phyloP scores from a whole-genome alignment of 805 yeast species.

The Yarrowia divulgata region DNA sequence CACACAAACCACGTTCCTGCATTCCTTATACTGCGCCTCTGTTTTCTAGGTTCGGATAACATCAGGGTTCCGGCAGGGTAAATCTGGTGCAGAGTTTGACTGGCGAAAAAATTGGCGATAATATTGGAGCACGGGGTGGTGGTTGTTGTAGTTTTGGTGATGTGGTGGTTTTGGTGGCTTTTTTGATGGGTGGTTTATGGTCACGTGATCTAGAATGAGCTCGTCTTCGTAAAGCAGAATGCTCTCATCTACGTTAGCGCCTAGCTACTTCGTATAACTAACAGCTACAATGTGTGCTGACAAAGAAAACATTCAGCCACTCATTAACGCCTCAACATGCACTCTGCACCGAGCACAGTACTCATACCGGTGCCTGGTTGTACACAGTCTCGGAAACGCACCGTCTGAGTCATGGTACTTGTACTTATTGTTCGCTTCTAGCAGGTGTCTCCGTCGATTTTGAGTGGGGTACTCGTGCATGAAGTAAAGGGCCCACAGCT shows the following conservation, averaged over 20 bases:
- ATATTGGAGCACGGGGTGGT: too few relatives aligned
- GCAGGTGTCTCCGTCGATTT: not conserved
- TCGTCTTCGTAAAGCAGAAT: too few relatives aligned
- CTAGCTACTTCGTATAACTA: too few relatives aligned
- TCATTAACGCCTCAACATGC: not conserved
- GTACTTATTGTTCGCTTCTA: not conserved
- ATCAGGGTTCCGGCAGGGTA: constrained; percentile 22
- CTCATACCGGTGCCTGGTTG: not conserved
- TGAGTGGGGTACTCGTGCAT: too few relatives aligned
- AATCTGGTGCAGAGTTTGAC: not conserved
- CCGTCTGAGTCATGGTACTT: not conserved
- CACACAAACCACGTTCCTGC: constrained; percentile 7
- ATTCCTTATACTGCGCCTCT: constrained; percentile 23
- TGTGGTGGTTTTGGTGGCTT: too few relatives aligned
- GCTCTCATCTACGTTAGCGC: too few relatives aligned
- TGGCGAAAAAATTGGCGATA: not conserved
- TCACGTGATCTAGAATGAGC: too few relatives aligned
- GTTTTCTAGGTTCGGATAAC: constrained; percentile 2
- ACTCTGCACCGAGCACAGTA: constrained; percentile 2
- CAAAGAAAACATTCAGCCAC: too few relatives aligned
- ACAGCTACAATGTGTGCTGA: too few relatives aligned
- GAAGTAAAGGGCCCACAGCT: not conserved
- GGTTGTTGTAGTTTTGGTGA: too few relatives aligned
- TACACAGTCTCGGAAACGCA: not conserved
- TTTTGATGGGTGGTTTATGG: too few relatives aligned